Conservation (phyloP, 352 stramenopile species). For the Phytophthora citricola region DNA sequence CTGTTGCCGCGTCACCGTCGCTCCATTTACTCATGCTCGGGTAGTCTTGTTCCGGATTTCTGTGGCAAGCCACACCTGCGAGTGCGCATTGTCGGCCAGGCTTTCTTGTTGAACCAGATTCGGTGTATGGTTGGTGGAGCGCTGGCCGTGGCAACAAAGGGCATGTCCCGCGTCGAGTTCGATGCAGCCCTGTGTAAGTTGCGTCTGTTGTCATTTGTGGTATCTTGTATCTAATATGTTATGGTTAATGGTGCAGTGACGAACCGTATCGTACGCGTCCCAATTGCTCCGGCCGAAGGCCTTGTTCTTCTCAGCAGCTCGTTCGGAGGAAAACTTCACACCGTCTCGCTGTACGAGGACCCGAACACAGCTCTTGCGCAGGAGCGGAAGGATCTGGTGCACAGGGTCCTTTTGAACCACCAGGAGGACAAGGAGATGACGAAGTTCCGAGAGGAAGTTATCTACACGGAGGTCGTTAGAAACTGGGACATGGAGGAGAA, state of each 20-base stretch:
- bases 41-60: constrained; percentile 67
- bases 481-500: constrained; percentile 62
- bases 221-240: constrained; percentile 12
- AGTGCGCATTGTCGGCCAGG: constrained; percentile 81
- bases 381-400: constrained; percentile 57
- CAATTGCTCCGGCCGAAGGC: constrained; percentile 88
- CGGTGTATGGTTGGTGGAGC: constrained; percentile 91
- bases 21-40: constrained; percentile 81
- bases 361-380: constrained; percentile 68
- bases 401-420: constrained; percentile 62
- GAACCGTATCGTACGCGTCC: constrained; percentile 84
- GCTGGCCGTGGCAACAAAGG: constrained; percentile 80
- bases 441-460: constrained; percentile 73
- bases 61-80: constrained; percentile 68
- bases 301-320: constrained; percentile 86
- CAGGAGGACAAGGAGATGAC: constrained; percentile 62
- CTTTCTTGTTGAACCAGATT: constrained; percentile 92
- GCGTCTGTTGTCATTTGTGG: constrained; percentile 1
- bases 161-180: constrained; percentile 70
- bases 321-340: constrained; percentile 84
- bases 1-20: constrained; percentile 71
- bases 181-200: constrained; percentile 71
- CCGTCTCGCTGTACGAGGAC: constrained; percentile 77
- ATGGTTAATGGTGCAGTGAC: constrained; percentile 46
- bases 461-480: constrained; percentile 70